Evolutionary conservation across 1,139 yeast species (phyloP).

Genomic region (Meyerozyma elateridarum): DNA sequence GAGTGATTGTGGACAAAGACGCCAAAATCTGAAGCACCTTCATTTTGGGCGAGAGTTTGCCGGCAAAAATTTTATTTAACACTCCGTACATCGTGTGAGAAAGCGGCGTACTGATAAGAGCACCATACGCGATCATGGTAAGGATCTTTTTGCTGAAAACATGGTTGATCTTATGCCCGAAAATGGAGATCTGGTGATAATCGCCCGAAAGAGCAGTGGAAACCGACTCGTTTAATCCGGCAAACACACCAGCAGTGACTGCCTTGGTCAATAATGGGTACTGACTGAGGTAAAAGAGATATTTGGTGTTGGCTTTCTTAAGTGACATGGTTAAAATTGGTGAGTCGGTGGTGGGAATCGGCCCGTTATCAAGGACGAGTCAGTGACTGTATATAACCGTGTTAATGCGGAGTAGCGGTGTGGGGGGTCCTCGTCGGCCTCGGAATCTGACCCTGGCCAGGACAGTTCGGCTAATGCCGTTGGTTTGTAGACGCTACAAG

Average conservation of each 20-base stretch:
- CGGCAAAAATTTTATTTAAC: slow-evolving; percentile 40
- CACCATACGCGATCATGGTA: slow-evolving; percentile 71
- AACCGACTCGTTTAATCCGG: slow-evolving; percentile 55
- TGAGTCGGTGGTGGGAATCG: too few relatives aligned
- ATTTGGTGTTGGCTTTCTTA: slow-evolving; percentile 19
- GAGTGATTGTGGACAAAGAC: slow-evolving; percentile 60
- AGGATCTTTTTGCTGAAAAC: slow-evolving; percentile 46
- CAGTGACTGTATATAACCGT: too few relatives aligned
- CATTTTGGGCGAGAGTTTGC: slow-evolving; percentile 27
- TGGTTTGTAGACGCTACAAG: too few relatives aligned
- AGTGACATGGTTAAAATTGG: neutral
- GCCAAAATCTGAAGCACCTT: slow-evolving; percentile 57
- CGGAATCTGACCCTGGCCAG: too few relatives aligned
- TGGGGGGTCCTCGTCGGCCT: too few relatives aligned
- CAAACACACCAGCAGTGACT: slow-evolving; percentile 53
- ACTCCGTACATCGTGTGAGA: slow-evolving; percentile 56
- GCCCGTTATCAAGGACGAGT: too few relatives aligned
- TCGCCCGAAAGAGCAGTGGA: slow-evolving; percentile 52
- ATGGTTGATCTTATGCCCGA: slow-evolving; percentile 24
- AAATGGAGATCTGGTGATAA: slow-evolving; percentile 19
- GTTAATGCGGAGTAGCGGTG: too few relatives aligned
- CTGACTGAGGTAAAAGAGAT: slow-evolving; percentile 36
- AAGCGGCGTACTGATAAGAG: slow-evolving; percentile 66
- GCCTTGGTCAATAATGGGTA: slow-evolving; percentile 60
- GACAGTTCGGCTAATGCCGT: too few relatives aligned